A percentile compares a stretch with the other conserved stretches of the same genome.
phyloP scores from a whole-genome alignment of 2,329 filamentous ascomycete species.

The Gremmenia infestans region DNA sequence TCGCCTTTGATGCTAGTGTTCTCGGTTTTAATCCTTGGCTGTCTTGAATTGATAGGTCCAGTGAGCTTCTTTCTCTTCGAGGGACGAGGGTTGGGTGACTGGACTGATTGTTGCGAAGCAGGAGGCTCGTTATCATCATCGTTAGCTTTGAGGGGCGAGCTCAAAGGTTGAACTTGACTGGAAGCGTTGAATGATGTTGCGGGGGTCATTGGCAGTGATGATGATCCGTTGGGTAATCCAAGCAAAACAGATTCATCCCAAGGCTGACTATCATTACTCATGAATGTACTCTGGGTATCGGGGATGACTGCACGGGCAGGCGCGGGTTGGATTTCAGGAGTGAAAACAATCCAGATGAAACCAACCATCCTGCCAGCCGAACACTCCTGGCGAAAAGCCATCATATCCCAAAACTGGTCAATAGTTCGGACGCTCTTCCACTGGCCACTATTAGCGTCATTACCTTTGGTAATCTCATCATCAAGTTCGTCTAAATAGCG shows the following conservation, averaged over 20 bases:
- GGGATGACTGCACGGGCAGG: slow-evolving; percentile 7
- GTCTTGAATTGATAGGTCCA: slow-evolving; percentile 58
- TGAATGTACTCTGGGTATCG: slow-evolving; percentile 18
- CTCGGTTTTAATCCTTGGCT: slow-evolving; percentile 60
- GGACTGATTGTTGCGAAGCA: slow-evolving; percentile 5
- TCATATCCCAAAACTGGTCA: slow-evolving; percentile 98
- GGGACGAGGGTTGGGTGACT: slow-evolving; percentile 3
- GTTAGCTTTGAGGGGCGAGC: slow-evolving; percentile 7
- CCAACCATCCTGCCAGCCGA: slow-evolving; percentile 88
- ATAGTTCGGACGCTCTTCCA: slow-evolving; percentile 83
- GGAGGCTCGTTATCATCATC: background rate
- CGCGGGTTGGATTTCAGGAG: slow-evolving; percentile 21
- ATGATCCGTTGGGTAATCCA: background rate
- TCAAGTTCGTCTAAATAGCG: slow-evolving; percentile 86
- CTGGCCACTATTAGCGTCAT: slow-evolving; percentile 53
- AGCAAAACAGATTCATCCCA: slow-evolving; percentile 1
- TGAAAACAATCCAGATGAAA: slow-evolving; percentile 88
- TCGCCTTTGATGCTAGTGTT: slow-evolving; percentile 39
- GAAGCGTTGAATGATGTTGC: slow-evolving; percentile 21
- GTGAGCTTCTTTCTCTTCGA: slow-evolving; percentile 47
- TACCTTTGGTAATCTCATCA: slow-evolving; percentile 64
- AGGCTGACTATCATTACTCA: slow-evolving; percentile 8
- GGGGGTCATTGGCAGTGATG: slow-evolving; percentile 10
- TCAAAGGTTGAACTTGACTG: slow-evolving; percentile 12
- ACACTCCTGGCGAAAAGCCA: slow-evolving; percentile 94